Evolutionary conservation across 2,329 filamentous ascomycete genomes (phyloP).

Genomic region (Domatiomyces globalis): DNA sequence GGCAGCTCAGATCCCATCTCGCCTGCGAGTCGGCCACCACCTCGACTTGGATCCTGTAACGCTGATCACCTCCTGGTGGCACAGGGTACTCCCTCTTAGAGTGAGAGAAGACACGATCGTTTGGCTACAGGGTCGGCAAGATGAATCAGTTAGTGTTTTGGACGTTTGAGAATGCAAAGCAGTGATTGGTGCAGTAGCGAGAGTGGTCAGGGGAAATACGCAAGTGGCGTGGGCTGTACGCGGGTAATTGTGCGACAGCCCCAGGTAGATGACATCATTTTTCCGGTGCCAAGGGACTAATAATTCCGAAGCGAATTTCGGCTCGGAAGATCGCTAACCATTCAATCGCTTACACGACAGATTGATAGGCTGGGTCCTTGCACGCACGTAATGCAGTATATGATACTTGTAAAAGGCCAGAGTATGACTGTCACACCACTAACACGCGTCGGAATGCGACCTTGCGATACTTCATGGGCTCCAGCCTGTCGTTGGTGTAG

Average conservation of each 20-base stretch:
- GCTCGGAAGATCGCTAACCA: background rate
- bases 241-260: background rate
- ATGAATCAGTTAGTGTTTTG: background rate
- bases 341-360: background rate
- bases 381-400: too few relatives aligned
- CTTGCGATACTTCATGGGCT: constrained; percentile 36
- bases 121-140: background rate
- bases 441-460: constrained; percentile 39
- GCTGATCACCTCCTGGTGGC: background rate
- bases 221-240: too few relatives aligned
- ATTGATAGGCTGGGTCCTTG: too few relatives aligned
- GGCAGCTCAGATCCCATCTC: background rate
- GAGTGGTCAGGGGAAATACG: background rate
- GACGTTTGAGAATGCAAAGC: background rate
- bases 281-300: background rate
- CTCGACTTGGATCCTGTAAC: background rate
- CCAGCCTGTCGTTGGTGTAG: constrained; percentile 36
- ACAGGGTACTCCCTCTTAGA: background rate
- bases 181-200: background rate
- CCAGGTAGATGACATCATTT: background rate
- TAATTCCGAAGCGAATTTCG: background rate
- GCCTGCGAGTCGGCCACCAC: background rate
- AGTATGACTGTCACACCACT: background rate
- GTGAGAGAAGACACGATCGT: background rate
- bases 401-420: background rate